Evolutionary conservation across 768 basidiomycete species (phyloP).

Genomic region (Russula abietina): DNA sequence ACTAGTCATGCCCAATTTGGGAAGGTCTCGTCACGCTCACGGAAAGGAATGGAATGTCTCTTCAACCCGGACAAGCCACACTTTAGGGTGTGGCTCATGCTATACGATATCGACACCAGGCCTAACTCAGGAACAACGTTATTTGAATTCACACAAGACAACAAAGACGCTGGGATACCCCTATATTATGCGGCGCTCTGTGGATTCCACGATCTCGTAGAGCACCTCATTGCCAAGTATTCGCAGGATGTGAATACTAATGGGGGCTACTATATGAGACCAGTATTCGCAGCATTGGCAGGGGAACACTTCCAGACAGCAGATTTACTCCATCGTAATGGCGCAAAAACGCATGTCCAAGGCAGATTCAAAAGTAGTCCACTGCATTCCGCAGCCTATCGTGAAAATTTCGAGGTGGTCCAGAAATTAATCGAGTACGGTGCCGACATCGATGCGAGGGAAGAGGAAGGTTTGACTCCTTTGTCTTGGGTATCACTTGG

Average conservation of each 20-base stretch:
- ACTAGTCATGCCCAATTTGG: background rate
- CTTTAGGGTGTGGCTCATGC: background rate
- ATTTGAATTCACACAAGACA: fast-evolving
- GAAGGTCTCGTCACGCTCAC: background rate
- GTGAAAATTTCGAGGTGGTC: too few relatives aligned
- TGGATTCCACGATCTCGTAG: background rate
- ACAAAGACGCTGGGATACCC: background rate
- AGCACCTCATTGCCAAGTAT: background rate
- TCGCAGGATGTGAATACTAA: background rate
- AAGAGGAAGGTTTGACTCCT: too few relatives aligned
- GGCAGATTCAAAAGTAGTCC: too few relatives aligned
- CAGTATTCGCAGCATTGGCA: background rate
- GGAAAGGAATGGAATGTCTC: background rate
- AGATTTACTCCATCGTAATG: background rate
- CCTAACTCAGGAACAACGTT: background rate
- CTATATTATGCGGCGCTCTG: background rate
- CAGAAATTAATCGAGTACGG: too few relatives aligned
- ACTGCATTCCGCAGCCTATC: too few relatives aligned
- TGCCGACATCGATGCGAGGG: too few relatives aligned
- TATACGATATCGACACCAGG: background rate
- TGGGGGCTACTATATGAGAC: background rate
- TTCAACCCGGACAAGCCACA: background rate
- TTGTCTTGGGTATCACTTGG: too few relatives aligned
- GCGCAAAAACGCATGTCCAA: background rate
- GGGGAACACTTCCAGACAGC: background rate